These are phyloP conservation scores for Rachicladosporium sp. DNA, from an alignment of 2,329 filamentous ascomycete species.

Conservation along the genomic window DNA sequence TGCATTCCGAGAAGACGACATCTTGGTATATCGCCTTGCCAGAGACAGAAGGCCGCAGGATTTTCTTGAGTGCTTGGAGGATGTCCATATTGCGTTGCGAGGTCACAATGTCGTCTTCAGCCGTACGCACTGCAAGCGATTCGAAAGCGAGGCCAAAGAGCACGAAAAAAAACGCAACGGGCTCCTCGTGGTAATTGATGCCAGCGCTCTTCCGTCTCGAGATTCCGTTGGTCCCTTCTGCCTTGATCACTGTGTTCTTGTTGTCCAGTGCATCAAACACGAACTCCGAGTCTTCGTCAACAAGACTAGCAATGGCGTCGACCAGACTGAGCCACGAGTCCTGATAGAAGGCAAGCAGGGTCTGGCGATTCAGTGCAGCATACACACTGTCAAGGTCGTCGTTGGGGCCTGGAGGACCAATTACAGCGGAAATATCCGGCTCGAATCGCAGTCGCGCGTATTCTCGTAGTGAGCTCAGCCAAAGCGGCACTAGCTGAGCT, in stretches of 20 bases:
- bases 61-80: slow-evolving; percentile 83
- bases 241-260: slow-evolving; percentile 37
- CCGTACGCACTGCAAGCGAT: slow-evolving; percentile 74
- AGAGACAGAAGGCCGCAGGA: slow-evolving; percentile 83
- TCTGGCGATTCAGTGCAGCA: slow-evolving; percentile 86
- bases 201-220: slow-evolving; percentile 49
- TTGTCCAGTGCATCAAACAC: slow-evolving; percentile 95
- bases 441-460: slow-evolving; percentile 90
- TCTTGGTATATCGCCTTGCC: slow-evolving; percentile 95
- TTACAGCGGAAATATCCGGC: slow-evolving; percentile 86
- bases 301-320: slow-evolving; percentile 90
- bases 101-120: slow-evolving; percentile 28
- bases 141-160: slow-evolving; percentile 95
- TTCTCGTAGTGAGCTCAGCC: slow-evolving; percentile 85
- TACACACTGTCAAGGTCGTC: slow-evolving; percentile 89
- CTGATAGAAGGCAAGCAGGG: slow-evolving; percentile 88
- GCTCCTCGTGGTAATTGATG: slow-evolving; percentile 96
- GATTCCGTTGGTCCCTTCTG: slow-evolving; percentile 6
- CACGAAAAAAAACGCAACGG: slow-evolving; percentile 97
- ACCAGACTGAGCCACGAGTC: slow-evolving; percentile 94
- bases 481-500: slow-evolving; percentile 77
- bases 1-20: slow-evolving; percentile 90
- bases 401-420: slow-evolving; percentile 60
- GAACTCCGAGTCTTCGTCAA: slow-evolving; percentile 94
- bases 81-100: slow-evolving; percentile 53